These are phyloP conservation scores for Nakaseomyces sp. DNA, from an alignment of 1,139 yeast genomes.

Conservation along the genomic window DNA sequence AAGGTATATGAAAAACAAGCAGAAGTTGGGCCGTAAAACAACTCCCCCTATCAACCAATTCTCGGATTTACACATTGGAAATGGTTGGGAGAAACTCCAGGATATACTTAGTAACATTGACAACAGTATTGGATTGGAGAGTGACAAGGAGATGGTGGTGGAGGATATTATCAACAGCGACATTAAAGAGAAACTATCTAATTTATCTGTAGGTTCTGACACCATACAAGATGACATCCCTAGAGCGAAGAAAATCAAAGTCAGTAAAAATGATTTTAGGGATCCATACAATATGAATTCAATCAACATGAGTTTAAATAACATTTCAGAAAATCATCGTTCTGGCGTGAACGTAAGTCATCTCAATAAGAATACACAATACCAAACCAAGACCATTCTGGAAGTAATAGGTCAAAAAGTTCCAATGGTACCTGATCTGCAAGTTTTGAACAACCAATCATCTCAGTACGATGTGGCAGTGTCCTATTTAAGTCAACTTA, in stretches of 20 bases:
- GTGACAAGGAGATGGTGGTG: not conserved
- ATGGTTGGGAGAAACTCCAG: constrained; percentile 20
- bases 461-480: not conserved
- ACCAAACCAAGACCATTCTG: not conserved
- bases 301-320: not conserved
- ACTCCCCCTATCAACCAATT: constrained; percentile 21
- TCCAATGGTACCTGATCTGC: not conserved
- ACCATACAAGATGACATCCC: not conserved
- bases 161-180: constrained; percentile 1
- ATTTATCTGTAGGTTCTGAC: constrained; percentile 2
- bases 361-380: no score
- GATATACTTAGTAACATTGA: constrained; percentile 16
- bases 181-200: not conserved
- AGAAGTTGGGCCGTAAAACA: constrained; percentile 15
- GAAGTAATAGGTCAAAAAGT: not conserved
- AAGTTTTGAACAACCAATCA: not conserved
- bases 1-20: constrained; percentile 17
- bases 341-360: no score
- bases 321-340: not conserved
- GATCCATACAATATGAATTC: not conserved
- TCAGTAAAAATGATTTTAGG: not conserved
- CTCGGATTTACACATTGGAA: constrained; percentile 13
- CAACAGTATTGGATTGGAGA: not conserved
- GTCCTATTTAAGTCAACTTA: not conserved
- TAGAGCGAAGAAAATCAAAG: not conserved